Evolutionary conservation across 129 eudicot genomes (phyloP).

Genomic region (Lactuca sativa): DNA sequence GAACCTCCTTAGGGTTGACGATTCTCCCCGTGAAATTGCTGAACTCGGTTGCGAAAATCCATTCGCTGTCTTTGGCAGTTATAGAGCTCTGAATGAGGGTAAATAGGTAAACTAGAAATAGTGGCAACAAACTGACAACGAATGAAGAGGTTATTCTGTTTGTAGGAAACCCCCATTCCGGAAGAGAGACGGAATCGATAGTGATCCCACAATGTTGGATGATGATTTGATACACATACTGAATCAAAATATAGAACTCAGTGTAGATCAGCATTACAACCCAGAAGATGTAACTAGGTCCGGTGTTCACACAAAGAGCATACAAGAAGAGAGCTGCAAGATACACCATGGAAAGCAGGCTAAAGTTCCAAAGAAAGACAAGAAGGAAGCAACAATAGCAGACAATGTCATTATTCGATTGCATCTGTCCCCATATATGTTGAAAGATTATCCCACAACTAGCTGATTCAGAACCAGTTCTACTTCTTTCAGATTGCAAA

Average conservation of each 20-base stretch:
- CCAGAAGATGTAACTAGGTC: constrained; percentile 92
- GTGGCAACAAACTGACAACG: constrained; percentile 82
- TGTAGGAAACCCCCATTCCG: constrained; percentile 76
- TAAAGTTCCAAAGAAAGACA: constrained; percentile 93
- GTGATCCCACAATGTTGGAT: constrained; percentile 94
- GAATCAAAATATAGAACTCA: constrained; percentile 82
- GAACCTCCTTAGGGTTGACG: constrained; percentile 35
- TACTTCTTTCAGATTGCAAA: constrained; percentile 81
- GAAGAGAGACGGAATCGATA: constrained; percentile 54
- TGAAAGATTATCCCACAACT: constrained; percentile 71
- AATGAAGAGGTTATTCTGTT: constrained; percentile 72
- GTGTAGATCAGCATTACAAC: constrained; percentile 87
- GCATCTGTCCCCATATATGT: constrained; percentile 93
- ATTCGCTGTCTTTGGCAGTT: constrained; percentile 93
- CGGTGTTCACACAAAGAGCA: constrained; percentile 95
- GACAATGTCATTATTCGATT: constrained; percentile 90
- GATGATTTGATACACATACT: constrained; percentile 84
- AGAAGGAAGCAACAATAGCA: constrained; percentile 91
- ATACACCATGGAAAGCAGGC: constrained; percentile 94
- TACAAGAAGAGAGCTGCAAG: constrained; percentile 87
- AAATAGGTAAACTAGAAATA: constrained; percentile 85
- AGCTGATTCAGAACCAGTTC: constrained; percentile 57
- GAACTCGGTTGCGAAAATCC: constrained; percentile 64
- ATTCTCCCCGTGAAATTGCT: constrained; percentile 40
- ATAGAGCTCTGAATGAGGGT: constrained; percentile 98